Conservation (phyloP, 2,329 filamentous ascomycete species). For the Aspergillus unguis region DNA sequence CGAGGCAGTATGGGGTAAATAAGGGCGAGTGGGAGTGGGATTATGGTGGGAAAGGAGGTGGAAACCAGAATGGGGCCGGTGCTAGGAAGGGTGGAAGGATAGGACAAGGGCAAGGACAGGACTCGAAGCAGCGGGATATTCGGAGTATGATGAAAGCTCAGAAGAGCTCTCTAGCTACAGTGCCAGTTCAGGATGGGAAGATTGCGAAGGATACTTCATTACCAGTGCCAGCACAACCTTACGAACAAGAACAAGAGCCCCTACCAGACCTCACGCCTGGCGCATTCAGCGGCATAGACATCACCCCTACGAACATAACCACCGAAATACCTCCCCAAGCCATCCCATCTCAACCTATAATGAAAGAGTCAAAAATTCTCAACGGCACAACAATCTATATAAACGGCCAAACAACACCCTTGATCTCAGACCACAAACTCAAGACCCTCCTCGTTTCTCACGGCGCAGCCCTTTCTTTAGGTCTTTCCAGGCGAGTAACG, state of each 20-base stretch:
- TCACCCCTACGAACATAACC: neutral
- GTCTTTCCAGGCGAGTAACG: conserved; percentile 72
- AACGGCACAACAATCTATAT: conserved; percentile 72
- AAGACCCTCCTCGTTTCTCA: conserved; percentile 73
- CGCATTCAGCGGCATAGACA: neutral
- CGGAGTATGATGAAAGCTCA: conserved; percentile 31
- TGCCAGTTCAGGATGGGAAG: neutral
- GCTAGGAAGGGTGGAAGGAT: neutral
- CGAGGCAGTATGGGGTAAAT: neutral
- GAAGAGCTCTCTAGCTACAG: conserved; percentile 2
- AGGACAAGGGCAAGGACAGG: neutral
- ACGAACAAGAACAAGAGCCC: neutral
- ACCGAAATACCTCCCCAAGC: no score
- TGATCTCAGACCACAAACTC: conserved; percentile 80
- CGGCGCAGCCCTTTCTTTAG: conserved; percentile 68
- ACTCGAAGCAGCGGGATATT: conserved; percentile 37
- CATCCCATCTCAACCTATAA: neutral
- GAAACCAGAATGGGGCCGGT: neutral
- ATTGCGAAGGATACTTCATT: neutral
- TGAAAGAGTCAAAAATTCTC: conserved; percentile 54
- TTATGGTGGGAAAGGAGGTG: neutral
- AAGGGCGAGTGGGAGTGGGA: conserved; percentile 13
- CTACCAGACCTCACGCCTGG: neutral
- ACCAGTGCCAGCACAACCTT: neutral
- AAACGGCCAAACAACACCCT: conserved; percentile 79